Percentiles rank a stretch among this genome's conserved stretches.
phyloP scores from a whole-genome alignment of 768 basidiomycete species.

The Cyathus striatus region DNA sequence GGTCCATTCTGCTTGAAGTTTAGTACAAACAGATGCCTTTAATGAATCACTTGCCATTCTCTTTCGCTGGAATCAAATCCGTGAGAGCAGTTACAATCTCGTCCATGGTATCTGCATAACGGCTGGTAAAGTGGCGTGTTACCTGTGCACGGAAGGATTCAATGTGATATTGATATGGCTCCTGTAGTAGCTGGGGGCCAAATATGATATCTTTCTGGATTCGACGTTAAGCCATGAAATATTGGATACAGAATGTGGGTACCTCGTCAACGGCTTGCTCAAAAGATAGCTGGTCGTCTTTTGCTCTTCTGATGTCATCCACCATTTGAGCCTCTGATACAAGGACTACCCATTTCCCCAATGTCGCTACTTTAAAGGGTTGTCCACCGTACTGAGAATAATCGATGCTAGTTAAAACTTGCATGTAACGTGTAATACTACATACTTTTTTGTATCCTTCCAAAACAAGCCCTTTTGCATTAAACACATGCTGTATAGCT shows the following conservation, averaged over 20 bases:
- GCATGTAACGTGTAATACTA: not conserved
- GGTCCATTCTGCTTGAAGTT: slow-evolving; percentile 27
- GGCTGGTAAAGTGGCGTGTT: slow-evolving; percentile 21
- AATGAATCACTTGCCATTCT: slow-evolving; percentile 2
- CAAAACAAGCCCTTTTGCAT: slow-evolving; percentile 6
- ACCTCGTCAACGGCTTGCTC: slow-evolving; percentile 2
- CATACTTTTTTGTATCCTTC: slow-evolving; percentile 11
- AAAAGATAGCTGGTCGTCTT: slow-evolving; percentile 20
- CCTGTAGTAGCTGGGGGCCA: slow-evolving; percentile 13
- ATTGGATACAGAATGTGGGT: not conserved
- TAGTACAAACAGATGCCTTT: no score
- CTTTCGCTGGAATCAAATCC: slow-evolving; percentile 20
- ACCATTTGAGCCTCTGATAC: slow-evolving; percentile 20
- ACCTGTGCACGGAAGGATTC: slow-evolving; percentile 10
- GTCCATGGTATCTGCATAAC: slow-evolving; percentile 26
- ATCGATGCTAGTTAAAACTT: not conserved
- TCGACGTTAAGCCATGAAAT: not conserved
- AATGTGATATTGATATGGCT: slow-evolving; percentile 16
- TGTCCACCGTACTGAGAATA: slow-evolving; percentile 1
- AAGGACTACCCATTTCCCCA: slow-evolving; percentile 24
- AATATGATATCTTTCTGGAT: slow-evolving; percentile 26
- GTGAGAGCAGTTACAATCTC: slow-evolving; percentile 29
- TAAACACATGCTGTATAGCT: slow-evolving; percentile 5
- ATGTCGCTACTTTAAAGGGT: slow-evolving; percentile 5
- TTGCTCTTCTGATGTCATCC: slow-evolving; percentile 26